A percentile compares a stretch with the other conserved stretches of the same genome.
Conservation (phyloP, 164 flowering plant species). For the Chloranthus sessilifolius region DNA sequence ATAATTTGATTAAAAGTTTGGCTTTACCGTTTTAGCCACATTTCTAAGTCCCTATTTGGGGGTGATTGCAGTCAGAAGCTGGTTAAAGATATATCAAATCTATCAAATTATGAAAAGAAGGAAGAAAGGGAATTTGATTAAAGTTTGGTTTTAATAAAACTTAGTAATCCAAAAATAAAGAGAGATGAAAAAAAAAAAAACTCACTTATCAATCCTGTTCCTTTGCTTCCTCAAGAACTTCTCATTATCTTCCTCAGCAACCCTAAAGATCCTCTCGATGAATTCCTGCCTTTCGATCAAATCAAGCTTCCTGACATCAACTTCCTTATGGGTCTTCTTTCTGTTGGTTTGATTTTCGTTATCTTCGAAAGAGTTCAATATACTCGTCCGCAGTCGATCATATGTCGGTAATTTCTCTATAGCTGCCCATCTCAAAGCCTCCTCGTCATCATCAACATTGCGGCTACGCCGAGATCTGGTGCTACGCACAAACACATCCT, state of each 20-base stretch:
- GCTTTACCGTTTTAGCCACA: no score
- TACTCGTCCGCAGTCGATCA: constrained; percentile 67
- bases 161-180: no score
- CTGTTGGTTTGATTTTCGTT: constrained; percentile 12
- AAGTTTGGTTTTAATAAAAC: no score
- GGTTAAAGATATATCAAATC: no score
- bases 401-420: constrained; percentile 86
- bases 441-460: constrained; percentile 49
- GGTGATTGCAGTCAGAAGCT: no score
- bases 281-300: constrained; percentile 46
- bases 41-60: no score
- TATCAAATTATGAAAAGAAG: no score
- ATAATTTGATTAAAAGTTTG: no score
- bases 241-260: constrained; percentile 39
- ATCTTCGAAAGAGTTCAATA: constrained; percentile 50
- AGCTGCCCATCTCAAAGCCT: constrained; percentile 86
- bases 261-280: constrained; percentile 28
- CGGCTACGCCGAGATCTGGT: constrained; percentile 30
- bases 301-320: constrained; percentile 72
- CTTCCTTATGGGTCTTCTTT: constrained; percentile 38
- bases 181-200: not conserved
- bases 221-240: constrained; percentile 33
- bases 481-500: constrained; percentile 43
- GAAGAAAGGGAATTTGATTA: no score
- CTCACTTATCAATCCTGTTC: constrained; percentile 32